Base-by-base conservation (phyloP, 2,329 filamentous ascomycete species). In the Aspergillus nomiae region DNA sequence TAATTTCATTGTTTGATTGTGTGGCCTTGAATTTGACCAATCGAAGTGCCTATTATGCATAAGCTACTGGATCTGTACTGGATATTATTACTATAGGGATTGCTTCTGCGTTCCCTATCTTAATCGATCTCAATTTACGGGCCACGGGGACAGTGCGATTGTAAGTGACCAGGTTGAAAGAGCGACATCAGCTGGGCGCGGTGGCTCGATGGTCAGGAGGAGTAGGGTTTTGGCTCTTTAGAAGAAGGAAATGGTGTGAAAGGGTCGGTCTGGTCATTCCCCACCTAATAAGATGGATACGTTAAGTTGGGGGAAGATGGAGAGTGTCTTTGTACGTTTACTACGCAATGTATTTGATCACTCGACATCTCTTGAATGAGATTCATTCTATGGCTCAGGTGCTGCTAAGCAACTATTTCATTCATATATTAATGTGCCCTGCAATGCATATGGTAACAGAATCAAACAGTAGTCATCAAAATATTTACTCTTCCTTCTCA, bases 401-500 rank as follows among this genome's bases (percentile, higher is more conserved):
- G 30, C 21, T 16, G 32, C 6, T 54, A 36, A 36, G 28, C 32
- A n/a, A 55, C 30, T 21, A 46, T 32, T 59, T 53, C 43, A 61
- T 58, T 58, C 50, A 43, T 58, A 38, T 58, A 56, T 59, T 51
- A 59, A 57, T 56, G 30, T 46, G 28, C 21, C 14, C 26, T 36
- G 53, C n/a, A 30, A 54, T 50, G 48, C 48, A 51, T 30, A 41
- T 56, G 19, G 19, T 14, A 57, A 38, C 21, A 19, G 38, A 55
- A 24, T 55, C 24, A 51, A n/a, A 51, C 28, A 34, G 28, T 26
- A 24, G 30, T 4, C n/a, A 41, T 24, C 11, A 26, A 24, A 8
- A 24, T 28, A 16, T 72, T 60, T 74, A 73, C 67, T 83, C 77
- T 70, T 88, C 85, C 74, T 84, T 86, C 76, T 89, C 87, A 70